These are phyloP conservation scores for Fragaria iinumae DNA, from an alignment of 306 rosid species.

Conservation along the genomic window DNA sequence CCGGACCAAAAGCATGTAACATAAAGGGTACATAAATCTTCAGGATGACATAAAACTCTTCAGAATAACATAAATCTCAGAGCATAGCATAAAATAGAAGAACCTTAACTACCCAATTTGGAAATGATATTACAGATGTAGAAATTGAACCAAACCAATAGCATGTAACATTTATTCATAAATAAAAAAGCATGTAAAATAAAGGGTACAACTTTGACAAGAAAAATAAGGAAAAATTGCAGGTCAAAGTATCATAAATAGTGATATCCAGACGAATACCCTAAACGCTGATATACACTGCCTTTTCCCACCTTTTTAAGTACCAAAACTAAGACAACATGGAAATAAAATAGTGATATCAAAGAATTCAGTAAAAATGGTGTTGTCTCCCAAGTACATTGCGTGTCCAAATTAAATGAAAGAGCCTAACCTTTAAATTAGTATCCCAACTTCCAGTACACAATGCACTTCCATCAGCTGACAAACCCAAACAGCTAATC, in stretches of 20 bases:
- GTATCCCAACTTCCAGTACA: conserved; percentile 99
- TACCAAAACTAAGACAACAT: neutral
- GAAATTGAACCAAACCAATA: neutral
- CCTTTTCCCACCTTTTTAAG: neutral
- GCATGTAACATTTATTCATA: neutral
- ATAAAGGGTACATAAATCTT: neutral
- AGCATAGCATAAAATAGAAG: neutral
- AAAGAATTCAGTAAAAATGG: neutral
- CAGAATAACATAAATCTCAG: neutral
- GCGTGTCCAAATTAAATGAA: conserved; percentile 6
- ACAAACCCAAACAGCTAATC: conserved; percentile 88
- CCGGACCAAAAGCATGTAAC: conserved; percentile 1
- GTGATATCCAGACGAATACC: neutral
- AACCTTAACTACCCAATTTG: neutral
- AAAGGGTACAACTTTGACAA: neutral
- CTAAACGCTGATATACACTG: neutral
- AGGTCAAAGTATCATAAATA: too few species aligned
- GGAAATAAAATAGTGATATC: neutral
- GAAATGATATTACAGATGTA: neutral
- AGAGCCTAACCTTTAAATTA: conserved; percentile 73
- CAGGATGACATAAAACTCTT: neutral
- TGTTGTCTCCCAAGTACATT: neutral
- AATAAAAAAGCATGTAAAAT: neutral
- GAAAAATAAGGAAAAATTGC: too few species aligned
- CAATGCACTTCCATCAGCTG: conserved; percentile 99